phyloP scores from a whole-genome alignment of 352 stramenopile species.

The Pythium angustatum region DNA sequence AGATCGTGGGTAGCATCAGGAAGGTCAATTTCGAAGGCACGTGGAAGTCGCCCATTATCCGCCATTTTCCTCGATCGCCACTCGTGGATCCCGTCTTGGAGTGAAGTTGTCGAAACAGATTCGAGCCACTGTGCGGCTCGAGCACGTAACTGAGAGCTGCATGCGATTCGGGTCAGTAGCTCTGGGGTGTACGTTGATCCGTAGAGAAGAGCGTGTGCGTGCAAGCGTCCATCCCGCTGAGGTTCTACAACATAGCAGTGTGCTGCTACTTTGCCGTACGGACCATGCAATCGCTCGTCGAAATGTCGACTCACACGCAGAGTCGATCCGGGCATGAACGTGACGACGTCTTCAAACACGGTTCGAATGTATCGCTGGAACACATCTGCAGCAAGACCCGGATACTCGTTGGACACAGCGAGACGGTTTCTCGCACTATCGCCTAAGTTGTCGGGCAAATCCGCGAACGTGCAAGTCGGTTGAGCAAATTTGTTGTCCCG shows the following conservation, averaged over 20 bases:
- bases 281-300: not conserved
- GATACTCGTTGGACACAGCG: constrained; percentile 9
- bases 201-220: constrained; percentile 24
- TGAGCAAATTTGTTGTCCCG: not conserved
- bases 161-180: constrained; percentile 15
- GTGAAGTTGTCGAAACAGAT: not conserved
- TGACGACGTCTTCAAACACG: constrained; percentile 4
- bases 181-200: constrained; percentile 6
- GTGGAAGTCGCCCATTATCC: not conserved
- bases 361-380: constrained; percentile 19
- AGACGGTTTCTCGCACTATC: constrained; percentile 5
- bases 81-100: not conserved
- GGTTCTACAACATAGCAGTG: constrained; percentile 25
- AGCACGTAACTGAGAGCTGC: not conserved
- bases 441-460: constrained; percentile 10
- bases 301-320: constrained; percentile 21
- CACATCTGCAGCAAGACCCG: constrained; percentile 9
- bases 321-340: too few relatives aligned
- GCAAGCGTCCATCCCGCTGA: constrained; percentile 23
- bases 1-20: not conserved
- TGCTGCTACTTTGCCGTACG: constrained; percentile 14
- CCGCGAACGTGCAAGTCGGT: not conserved
- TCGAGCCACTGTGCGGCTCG: constrained; percentile 2
- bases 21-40: not conserved
- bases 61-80: too few relatives aligned